These are phyloP conservation scores for Vitis hybrid DNA, from an alignment of 177 flowering plant genomes.

Conservation along the genomic window DNA sequence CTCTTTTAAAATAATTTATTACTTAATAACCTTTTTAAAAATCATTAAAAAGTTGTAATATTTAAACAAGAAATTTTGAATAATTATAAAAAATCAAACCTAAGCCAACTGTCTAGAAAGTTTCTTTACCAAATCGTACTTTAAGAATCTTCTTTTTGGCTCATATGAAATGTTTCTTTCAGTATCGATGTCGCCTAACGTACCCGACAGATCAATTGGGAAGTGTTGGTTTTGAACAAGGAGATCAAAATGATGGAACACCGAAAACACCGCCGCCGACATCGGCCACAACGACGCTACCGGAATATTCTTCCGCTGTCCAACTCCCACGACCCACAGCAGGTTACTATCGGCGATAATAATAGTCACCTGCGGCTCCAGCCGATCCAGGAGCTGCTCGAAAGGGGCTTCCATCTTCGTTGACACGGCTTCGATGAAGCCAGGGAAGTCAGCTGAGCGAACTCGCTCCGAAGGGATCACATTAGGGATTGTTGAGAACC, in stretches of 20 bases:
- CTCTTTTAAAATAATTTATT: too few relatives aligned
- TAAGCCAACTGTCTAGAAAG: too few relatives aligned
- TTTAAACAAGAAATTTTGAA: too few relatives aligned
- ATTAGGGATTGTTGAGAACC: constrained; percentile 27
- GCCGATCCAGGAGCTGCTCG: constrained; percentile 17
- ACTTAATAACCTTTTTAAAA: too few relatives aligned
- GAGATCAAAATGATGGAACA: constrained; percentile 10
- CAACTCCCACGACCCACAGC: constrained; percentile 8
- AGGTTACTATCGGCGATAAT: constrained; percentile 13
- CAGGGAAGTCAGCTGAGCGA: constrained; percentile 21
- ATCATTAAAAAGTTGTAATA: too few relatives aligned
- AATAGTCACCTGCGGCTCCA: neutral
- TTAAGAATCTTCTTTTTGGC: too few relatives aligned
- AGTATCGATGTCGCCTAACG: too few relatives aligned
- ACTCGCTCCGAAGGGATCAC: constrained; percentile 33
- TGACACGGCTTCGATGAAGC: constrained; percentile 26
- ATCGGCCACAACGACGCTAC: constrained; percentile 19
- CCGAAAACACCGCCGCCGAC: constrained; percentile 10
- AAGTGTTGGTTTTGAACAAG: constrained; percentile 1
- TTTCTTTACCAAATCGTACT: too few relatives aligned
- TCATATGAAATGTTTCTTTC: too few relatives aligned
- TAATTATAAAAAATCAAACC: too few relatives aligned
- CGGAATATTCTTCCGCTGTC: constrained; percentile 22
- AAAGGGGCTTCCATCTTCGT: constrained; percentile 30
- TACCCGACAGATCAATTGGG: neutral